Evolutionary conservation across 805 yeast species (phyloP).

Genomic region (Wickerhamiella cacticola): DNA sequence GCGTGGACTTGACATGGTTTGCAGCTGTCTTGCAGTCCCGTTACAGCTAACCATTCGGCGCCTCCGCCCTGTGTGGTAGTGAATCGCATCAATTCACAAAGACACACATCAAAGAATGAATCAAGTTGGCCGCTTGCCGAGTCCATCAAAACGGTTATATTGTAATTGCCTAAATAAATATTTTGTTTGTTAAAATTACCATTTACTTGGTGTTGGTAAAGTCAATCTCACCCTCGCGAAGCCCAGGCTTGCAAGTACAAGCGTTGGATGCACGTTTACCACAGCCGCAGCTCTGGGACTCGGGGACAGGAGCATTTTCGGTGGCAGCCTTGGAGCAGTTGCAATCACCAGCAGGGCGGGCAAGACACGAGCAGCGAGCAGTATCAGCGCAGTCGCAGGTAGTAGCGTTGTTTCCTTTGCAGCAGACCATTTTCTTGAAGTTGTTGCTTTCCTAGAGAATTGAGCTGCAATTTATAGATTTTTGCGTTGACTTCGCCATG

Average conservation of each 20-base stretch:
- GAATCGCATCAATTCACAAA: too few relatives aligned
- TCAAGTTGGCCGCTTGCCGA: too few relatives aligned
- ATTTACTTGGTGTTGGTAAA: slow-evolving; percentile 33
- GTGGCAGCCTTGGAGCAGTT: slow-evolving; percentile 40
- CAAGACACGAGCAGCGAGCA: slow-evolving; percentile 54
- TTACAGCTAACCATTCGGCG: too few relatives aligned
- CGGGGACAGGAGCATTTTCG: slow-evolving; percentile 39
- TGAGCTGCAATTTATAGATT: background rate
- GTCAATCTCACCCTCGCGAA: slow-evolving; percentile 48
- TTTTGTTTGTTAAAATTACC: slow-evolving; percentile 19
- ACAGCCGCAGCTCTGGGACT: slow-evolving; percentile 39
- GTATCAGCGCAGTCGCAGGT: slow-evolving; percentile 48
- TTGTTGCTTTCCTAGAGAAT: background rate
- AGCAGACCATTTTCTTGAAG: slow-evolving; percentile 30
- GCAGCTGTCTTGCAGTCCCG: too few relatives aligned
- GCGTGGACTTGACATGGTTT: too few relatives aligned
- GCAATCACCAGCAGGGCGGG: slow-evolving; percentile 47
- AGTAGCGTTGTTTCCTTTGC: slow-evolving; percentile 32
- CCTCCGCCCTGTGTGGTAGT: too few relatives aligned
- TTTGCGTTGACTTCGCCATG: background rate
- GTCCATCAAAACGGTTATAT: background rate
- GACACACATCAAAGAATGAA: too few relatives aligned
- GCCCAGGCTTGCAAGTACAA: slow-evolving; percentile 45
- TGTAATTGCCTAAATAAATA: background rate
- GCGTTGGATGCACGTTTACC: slow-evolving; percentile 43